Evolutionary conservation across 768 basidiomycete species (phyloP), one percentile per base, ranked within the genome.

Genomic region (Collybia mongolica): DNA sequence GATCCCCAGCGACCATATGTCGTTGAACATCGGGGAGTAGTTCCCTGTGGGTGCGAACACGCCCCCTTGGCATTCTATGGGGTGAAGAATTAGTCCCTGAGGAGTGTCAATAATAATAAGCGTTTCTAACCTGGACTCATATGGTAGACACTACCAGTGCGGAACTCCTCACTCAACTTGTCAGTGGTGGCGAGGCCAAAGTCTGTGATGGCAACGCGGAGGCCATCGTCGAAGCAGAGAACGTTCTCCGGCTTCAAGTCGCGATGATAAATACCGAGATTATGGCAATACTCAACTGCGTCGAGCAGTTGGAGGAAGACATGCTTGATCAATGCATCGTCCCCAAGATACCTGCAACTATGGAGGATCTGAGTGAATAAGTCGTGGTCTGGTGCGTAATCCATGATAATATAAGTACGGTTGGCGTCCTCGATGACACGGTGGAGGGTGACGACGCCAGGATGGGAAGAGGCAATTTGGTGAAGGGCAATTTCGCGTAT

Each of bases 181-280:
- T 97, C 93, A 19, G 88, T 88, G 7, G 95, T 97, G 3, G 95
- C 88, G 6, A 98, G 80, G 29, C 96, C 96, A 67, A 98, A 98
- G 71, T 98, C 96, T 32, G 94, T 95, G 60, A 98, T 81, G 51
- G 91, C 86, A 48, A 98, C 81, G 49, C 82, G 77, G 60, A 81
- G 74, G 49, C 93, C 94, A 58, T 78, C 70, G 67, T 86, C 79
- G 75, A 87, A 88, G 69, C 93, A 95, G 49, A 98, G 75, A 54
- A 97, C 83, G 66, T 93, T 97, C 75, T 99, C 97, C 6, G 97
- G 97, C 75, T 98, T 99, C 64, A 99, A 74, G 68, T 98, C 96
- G 42, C 96, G 90, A 68, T 98, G 96, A 74, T 90, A 97, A 62
- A 99, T 93, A 48, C 91, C 90, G 51, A 90, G 74, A 24, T 81